Evolutionary conservation across 257 asterid genomes (phyloP).

Genomic region (Parsonsia alboflavescens): DNA sequence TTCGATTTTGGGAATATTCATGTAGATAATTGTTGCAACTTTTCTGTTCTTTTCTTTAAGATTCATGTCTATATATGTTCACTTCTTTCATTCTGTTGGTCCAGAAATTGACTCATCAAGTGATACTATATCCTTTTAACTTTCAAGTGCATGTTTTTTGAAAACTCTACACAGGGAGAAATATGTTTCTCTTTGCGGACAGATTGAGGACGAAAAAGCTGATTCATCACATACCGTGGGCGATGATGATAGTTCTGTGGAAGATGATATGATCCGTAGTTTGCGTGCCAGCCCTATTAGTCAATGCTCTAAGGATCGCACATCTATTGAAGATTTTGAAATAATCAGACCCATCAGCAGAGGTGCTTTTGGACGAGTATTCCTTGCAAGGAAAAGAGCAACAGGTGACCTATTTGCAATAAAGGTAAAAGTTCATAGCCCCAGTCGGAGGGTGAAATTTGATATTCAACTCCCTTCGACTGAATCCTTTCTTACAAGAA

Average conservation of each 20-base stretch:
- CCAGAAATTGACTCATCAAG: not conserved
- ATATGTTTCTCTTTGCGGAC: constrained; percentile 79
- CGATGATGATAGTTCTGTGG: constrained; percentile 69
- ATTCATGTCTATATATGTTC: not conserved
- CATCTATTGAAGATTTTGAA: constrained; percentile 97
- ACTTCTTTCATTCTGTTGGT: not conserved
- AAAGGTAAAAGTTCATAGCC: constrained; percentile 48
- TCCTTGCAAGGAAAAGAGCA: constrained; percentile 87
- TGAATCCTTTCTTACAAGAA: not conserved
- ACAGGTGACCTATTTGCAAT: constrained; percentile 98
- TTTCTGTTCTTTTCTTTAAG: not conserved
- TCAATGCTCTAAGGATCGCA: constrained; percentile 78
- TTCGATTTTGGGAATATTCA: not conserved
- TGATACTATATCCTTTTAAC: constrained; percentile 9
- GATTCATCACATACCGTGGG: constrained; percentile 37
- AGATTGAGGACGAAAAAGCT: constrained; percentile 78
- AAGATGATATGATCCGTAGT: constrained; percentile 81
- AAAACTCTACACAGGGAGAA: constrained; percentile 71
- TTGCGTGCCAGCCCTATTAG: constrained; percentile 89
- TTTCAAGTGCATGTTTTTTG: constrained; percentile 21
- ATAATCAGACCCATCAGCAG: constrained; percentile 96
- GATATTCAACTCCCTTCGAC: not conserved
- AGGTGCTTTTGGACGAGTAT: constrained; percentile 97
- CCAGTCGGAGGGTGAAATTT: not conserved
- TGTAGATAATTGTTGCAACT: not conserved